Evolutionary conservation across 345 rosid genomes (phyloP).

Genomic region (Eucalyptus pauciflora): DNA sequence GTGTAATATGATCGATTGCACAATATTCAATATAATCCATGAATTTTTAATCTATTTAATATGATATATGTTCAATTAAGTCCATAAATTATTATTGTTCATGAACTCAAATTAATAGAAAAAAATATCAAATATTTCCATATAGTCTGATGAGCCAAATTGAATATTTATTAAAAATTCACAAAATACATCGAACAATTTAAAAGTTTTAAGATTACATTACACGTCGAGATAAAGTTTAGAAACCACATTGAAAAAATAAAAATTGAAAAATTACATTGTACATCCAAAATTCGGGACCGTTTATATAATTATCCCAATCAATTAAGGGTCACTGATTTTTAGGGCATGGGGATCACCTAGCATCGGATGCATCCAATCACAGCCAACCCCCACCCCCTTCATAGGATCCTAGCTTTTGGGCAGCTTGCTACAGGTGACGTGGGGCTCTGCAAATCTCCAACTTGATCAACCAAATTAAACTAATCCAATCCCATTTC

Average conservation of each 20-base stretch:
- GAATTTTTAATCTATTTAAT: rapidly evolving
- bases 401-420: slow-evolving; percentile 23
- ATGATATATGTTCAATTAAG: rapidly evolving
- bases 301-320: not conserved
- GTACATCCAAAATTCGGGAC: rapidly evolving
- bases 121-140: rapidly evolving
- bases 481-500: not conserved
- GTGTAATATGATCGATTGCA: rapidly evolving
- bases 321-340: not conserved
- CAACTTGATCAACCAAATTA: not conserved
- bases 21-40: rapidly evolving
- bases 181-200: rapidly evolving
- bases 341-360: not conserved
- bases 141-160: not conserved
- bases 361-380: not conserved
- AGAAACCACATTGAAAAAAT: rapidly evolving
- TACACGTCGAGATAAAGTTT: rapidly evolving
- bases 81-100: rapidly evolving
- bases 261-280: rapidly evolving
- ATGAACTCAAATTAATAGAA: too few species aligned
- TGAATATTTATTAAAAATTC: too few species aligned
- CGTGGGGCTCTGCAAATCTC: not conserved
- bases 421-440: slow-evolving; percentile 14
- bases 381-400: not conserved
- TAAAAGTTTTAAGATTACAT: rapidly evolving